These are phyloP conservation scores for Hypoxylon sp. DNA, from an alignment of 2,329 filamentous ascomycete species.

Conservation along the genomic window DNA sequence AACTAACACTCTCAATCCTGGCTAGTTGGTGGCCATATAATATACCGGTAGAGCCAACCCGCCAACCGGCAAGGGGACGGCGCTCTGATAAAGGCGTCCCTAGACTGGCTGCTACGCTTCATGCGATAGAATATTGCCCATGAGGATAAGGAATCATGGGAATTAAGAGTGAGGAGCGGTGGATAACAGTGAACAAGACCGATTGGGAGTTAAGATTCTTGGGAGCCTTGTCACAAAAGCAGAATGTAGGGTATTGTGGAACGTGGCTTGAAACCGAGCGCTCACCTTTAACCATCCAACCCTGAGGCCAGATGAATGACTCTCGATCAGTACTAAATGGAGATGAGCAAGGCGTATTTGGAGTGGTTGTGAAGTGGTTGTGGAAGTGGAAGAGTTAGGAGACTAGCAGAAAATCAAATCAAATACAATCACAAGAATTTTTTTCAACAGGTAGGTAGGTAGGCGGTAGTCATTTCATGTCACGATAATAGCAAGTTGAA, in stretches of 20 bases:
- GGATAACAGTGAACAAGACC: not conserved
- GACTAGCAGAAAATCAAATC: constrained; percentile 20
- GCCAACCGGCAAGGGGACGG: constrained; percentile 9
- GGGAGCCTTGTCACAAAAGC: not conserved
- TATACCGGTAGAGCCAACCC: constrained; percentile 25
- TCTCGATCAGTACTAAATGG: not conserved
- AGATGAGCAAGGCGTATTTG: constrained; percentile 1
- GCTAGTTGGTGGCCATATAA: constrained; percentile 9
- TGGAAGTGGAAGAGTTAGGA: constrained; percentile 28
- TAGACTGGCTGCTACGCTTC: constrained; percentile 8
- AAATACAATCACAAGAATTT: constrained; percentile 12
- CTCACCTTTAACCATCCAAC: not conserved
- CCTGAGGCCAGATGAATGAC: not conserved
- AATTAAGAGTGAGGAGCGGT: not conserved
- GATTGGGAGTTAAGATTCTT: not conserved
- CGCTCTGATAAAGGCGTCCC: constrained; percentile 5
- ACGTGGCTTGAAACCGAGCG: constrained; percentile 12
- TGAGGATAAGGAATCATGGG: not conserved
- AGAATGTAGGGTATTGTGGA: constrained; percentile 22
- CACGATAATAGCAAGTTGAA: not conserved
- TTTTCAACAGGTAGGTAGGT: not conserved
- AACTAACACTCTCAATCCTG: constrained; percentile 4
- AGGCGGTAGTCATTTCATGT: not conserved
- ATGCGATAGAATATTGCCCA: not conserved
- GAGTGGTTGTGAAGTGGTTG: constrained; percentile 29